These are phyloP conservation scores for Aspergillus latus DNA, from an alignment of 2,329 filamentous ascomycete genomes.

Conservation along the genomic window DNA sequence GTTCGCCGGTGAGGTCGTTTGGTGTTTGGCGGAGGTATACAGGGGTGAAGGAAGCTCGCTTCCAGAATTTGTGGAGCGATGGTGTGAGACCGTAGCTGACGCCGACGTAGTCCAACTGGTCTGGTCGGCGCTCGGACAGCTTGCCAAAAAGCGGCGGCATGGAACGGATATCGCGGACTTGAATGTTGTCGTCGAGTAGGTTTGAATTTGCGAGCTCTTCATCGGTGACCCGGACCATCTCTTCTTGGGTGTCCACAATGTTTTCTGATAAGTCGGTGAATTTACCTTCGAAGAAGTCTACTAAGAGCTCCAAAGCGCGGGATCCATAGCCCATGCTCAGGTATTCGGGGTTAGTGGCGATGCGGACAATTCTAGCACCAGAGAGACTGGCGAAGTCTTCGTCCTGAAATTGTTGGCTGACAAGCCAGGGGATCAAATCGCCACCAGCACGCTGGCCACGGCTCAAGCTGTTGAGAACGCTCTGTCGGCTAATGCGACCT, in stretches of 20 bases:
- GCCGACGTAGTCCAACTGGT: conserved; percentile 84
- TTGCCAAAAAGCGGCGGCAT: conserved; percentile 95
- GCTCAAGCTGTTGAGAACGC: conserved; percentile 84
- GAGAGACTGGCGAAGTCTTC: conserved; percentile 93
- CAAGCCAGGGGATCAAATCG: conserved; percentile 94
- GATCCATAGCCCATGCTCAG: conserved; percentile 90
- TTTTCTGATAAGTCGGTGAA: conserved; percentile 81
- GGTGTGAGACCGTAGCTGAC: conserved; percentile 92
- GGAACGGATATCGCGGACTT: conserved; percentile 80
- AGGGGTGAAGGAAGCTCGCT: conserved; percentile 78
- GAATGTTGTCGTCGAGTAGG: conserved; percentile 82
- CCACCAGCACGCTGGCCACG: conserved; percentile 85
- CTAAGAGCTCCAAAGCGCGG: conserved; percentile 79
- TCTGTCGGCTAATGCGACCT: conserved; percentile 90
- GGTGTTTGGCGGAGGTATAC: conserved; percentile 94
- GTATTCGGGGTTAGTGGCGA: conserved; percentile 95
- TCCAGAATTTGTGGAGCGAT: conserved; percentile 94
- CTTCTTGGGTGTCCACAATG: conserved; percentile 51
- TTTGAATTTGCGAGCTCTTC: conserved; percentile 73
- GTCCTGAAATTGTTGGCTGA: conserved; percentile 97
- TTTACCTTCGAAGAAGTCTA: conserved; percentile 93
- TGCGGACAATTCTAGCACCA: conserved; percentile 86
- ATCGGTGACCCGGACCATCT: conserved; percentile 78
- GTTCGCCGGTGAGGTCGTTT: conserved; percentile 94
- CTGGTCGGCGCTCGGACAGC: conserved; percentile 76